Percentiles rank a stretch among this genome's conserved stretches.
These are phyloP conservation scores for Gossypium gossypioides DNA, from an alignment of 441 rosid species.

Conservation along the genomic window DNA sequence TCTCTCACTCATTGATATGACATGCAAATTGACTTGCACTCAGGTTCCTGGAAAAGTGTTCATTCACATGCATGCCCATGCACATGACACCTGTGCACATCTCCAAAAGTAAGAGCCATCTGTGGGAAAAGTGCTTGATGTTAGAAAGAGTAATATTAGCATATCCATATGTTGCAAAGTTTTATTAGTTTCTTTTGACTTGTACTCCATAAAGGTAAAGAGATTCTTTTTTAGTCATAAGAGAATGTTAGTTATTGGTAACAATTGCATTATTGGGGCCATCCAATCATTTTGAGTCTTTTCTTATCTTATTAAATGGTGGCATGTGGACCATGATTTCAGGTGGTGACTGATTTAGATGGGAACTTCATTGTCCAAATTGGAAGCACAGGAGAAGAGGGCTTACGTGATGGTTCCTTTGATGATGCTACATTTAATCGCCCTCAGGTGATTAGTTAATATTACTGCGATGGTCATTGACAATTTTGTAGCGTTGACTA, in stretches of 20 bases:
- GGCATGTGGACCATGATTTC: slow-evolving; percentile 12
- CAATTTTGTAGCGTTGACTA: background rate
- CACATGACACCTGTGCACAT: background rate
- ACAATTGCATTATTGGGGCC: background rate
- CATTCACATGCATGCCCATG: background rate
- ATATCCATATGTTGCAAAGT: background rate
- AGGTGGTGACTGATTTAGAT: slow-evolving; percentile 84
- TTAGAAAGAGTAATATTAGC: background rate
- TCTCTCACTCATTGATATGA: slow-evolving; percentile 11
- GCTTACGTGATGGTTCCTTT: slow-evolving; percentile 72
- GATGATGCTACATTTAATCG: slow-evolving; percentile 73
- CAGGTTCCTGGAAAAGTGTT: background rate
- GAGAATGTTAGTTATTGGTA: background rate
- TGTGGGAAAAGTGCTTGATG: background rate
- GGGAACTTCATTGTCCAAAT: slow-evolving; percentile 81
- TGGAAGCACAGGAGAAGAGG: slow-evolving; percentile 80
- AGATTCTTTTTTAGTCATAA: no score
- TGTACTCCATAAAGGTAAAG: background rate
- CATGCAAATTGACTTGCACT: background rate
- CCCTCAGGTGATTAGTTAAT: slow-evolving; percentile 57
- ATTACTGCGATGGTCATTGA: background rate
- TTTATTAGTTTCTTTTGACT: background rate
- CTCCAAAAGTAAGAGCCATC: background rate
- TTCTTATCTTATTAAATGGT: background rate
- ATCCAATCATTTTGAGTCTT: background rate